phyloP scores from a whole-genome alignment of 106 monocot genomes.

The Xerophyta viscosa region DNA sequence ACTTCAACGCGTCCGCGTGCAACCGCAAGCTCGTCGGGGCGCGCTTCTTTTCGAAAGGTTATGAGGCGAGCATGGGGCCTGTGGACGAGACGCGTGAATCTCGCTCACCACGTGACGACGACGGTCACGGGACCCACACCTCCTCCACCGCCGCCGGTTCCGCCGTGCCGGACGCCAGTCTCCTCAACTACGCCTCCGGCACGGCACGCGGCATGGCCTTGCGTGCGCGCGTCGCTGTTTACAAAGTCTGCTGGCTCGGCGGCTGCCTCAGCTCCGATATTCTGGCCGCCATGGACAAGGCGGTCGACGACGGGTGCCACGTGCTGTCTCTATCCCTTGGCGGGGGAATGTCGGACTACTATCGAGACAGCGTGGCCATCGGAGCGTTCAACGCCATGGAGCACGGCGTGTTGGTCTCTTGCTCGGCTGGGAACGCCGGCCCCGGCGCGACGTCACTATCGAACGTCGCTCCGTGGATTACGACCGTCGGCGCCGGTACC shows the following conservation, averaged over 20 bases:
- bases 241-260: constrained; percentile 41
- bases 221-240: constrained; percentile 36
- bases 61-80: background rate
- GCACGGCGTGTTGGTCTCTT: constrained; percentile 39
- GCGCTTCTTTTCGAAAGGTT: constrained; percentile 3
- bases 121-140: constrained; percentile 64
- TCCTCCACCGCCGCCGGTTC: constrained; percentile 52
- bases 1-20: constrained; percentile 1
- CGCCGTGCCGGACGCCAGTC: constrained; percentile 13
- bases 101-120: constrained; percentile 30
- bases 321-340: constrained; percentile 56
- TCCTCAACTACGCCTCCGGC: constrained; percentile 31
- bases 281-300: constrained; percentile 37
- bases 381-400: constrained; percentile 33
- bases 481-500: constrained; percentile 2
- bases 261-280: constrained; percentile 32
- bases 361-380: constrained; percentile 40
- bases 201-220: constrained; percentile 49
- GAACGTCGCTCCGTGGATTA: background rate
- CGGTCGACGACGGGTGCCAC: constrained; percentile 48
- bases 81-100: background rate
- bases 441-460: background rate
- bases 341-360: constrained; percentile 10
- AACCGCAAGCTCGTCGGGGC: constrained; percentile 12
- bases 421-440: constrained; percentile 43